Percentiles rank a stretch among this genome's conserved stretches.
phyloP scores from a whole-genome alignment of 2,329 filamentous ascomycete genomes.

The Ophiostoma tasmaniense region DNA sequence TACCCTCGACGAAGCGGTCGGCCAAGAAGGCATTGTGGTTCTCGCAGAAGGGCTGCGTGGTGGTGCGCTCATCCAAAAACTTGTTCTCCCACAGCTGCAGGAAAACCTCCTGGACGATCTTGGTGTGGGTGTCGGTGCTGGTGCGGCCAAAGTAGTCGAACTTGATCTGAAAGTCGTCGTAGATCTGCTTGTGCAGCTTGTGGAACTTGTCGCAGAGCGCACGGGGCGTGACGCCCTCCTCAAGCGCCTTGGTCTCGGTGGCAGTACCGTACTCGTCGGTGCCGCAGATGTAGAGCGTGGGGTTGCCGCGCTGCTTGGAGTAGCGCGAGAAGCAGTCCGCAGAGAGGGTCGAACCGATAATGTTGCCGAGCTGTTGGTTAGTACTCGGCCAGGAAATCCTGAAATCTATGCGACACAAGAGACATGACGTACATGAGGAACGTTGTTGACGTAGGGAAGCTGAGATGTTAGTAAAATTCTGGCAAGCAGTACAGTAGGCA shows the following conservation, averaged over 20 bases:
- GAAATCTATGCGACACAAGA: neutral
- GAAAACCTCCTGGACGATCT: constrained; percentile 91
- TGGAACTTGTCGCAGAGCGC: constrained; percentile 88
- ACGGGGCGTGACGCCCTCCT: constrained; percentile 69
- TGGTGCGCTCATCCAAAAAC: constrained; percentile 77
- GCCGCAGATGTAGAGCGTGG: constrained; percentile 79
- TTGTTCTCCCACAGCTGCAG: constrained; percentile 78
- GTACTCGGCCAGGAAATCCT: neutral
- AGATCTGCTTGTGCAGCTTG: constrained; percentile 77
- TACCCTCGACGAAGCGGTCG: constrained; percentile 74
- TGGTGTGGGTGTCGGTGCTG: constrained; percentile 77
- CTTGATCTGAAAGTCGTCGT: constrained; percentile 90
- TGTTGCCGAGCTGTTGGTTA: constrained; percentile 55
- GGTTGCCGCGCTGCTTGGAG: constrained; percentile 69
- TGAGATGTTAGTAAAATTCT: constrained; percentile 8
- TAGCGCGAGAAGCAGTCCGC: constrained; percentile 81
- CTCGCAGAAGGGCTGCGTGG: constrained; percentile 78
- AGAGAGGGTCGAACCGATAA: constrained; percentile 77
- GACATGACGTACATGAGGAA: constrained; percentile 49
- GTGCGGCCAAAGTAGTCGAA: constrained; percentile 96
- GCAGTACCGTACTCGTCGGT: constrained; percentile 68
- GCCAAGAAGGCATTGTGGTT: constrained; percentile 65
- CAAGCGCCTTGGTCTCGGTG: constrained; percentile 88
- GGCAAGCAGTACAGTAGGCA: constrained; percentile 24
- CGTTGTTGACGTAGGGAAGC: constrained; percentile 44